These are phyloP conservation scores for Alnus glutinosa DNA, from an alignment of 306 rosid species.

Conservation along the genomic window DNA sequence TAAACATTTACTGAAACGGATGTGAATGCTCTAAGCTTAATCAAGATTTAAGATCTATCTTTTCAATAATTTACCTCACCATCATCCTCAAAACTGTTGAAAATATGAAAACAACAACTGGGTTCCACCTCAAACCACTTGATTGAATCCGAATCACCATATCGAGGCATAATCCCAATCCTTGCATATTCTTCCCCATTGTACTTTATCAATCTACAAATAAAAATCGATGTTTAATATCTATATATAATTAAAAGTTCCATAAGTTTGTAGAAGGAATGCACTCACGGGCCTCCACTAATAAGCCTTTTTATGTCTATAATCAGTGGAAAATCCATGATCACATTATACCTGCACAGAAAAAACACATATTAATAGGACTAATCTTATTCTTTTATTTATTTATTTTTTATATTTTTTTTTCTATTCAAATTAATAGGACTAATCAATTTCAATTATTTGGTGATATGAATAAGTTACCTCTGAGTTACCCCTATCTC, in stretches of 20 bases:
- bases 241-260: no score
- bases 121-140: constrained; percentile 70
- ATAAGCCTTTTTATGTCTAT: constrained; percentile 55
- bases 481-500: constrained; percentile 66
- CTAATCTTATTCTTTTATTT: background rate
- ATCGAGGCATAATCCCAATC: constrained; percentile 80
- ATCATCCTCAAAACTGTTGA: constrained; percentile 66
- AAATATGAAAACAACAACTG: constrained; percentile 60
- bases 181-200: constrained; percentile 51
- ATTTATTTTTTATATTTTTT: no score
- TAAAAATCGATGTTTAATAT: no score
- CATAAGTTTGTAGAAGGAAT: background rate
- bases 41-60: no score
- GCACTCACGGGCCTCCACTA: constrained; percentile 65
- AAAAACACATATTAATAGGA: background rate
- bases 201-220: constrained; percentile 50
- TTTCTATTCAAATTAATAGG: no score
- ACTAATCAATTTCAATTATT: background rate
- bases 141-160: constrained; percentile 55
- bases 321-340: constrained; percentile 68
- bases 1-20: no score
- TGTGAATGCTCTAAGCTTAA: no score
- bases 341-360: constrained; percentile 57
- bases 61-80: constrained; percentile 38
- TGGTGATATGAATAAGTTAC: constrained; percentile 26